Evolutionary conservation across 2,329 filamentous ascomycete species (phyloP), one percentile per base, ranked within the genome.

Genomic region (Mollisiaceae sp.): DNA sequence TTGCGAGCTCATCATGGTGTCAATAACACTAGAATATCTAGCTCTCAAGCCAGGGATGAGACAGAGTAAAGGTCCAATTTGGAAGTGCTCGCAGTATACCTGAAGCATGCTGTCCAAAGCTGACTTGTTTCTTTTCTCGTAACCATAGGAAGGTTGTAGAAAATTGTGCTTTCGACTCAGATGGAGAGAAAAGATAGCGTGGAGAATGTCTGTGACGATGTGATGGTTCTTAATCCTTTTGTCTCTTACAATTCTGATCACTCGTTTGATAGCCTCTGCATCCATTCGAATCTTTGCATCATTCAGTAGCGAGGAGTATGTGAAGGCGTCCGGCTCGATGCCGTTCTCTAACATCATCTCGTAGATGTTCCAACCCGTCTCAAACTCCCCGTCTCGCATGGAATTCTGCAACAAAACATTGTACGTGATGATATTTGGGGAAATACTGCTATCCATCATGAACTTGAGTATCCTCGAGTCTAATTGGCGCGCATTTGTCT

Each of bases 361-460:
- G 71, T 89, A 87, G 59, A 94, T 83, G 47, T 85, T 82, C 79
- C 87, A 87, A 0, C 88, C 90, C 2, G 87, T 86, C 43, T 84
- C 80, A 8, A 86, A 75, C 70, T 92, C 86, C 12, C 85, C 84
- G n/a, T 82, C 85, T 65, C 87, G 81, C 71, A 91, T 86, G 18
- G 93, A 87, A 65, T 92, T 91, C 45, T 87, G 83, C 62, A 97
- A 85, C 65, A 93, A 79, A 54, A 90, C 82, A 18, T 90, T 91
- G 73, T 90, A 86, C 12, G 83, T 83, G 64, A 87, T 79, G 15
- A 86, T 78, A 68, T 91, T 90, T 27, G 91, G 86, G 22, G 80
- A 79, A 57, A 91, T 79, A 1, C 89, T 90, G n/a, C 83, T 77
- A 22, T 84, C 79, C 12, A 90, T 76, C 59, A 93, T 81, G 9